Base-by-base conservation (phyloP, 768 basidiomycete species). In the Lepiota venenata region DNA sequence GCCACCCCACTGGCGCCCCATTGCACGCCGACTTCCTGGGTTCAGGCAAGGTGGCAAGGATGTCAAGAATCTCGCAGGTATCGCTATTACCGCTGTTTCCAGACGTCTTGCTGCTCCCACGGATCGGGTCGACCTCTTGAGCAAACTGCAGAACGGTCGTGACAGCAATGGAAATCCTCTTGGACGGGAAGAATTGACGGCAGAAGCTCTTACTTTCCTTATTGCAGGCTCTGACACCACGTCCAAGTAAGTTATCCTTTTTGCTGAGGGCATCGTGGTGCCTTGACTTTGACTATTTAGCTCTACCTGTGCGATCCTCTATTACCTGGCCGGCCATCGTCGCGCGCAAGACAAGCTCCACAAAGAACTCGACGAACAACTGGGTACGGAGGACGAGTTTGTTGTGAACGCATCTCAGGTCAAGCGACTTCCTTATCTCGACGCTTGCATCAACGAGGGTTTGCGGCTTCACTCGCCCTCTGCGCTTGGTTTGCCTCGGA, bases 181-280 rank as follows among this genome's bases (percentile, higher is more conserved):
- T 87, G 84, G 87, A 0, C 76, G 78, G 22, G 83, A 83, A 60
- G 94, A 96, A 64, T 70, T 97, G 52, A 96, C 92, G 1, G 93
- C 93, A 0, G 94, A 97, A 71, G 87, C 88, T 42, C 69, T 91
- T 16, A 93, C 92, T 0, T 82, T 93, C 45, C 77, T 94, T 15
- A 93, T 94, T 58, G 91, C 91, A 5, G 93, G 93, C 1, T 89
- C 87, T 3, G 93, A 97, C 63, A 97, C 93, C 1, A 96, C 94
- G 0, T 93, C 93, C 43, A 97, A 96, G 90, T 91, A 60, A 56
- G 85, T 64, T 18, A 21, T 38, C 27, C 5, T 39, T 39, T 27
- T 25, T 55, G 50, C 22, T 45, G 10, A 20, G 29, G 14, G 2
- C 1, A 37, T 21, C n/a, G 21, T 25, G 14, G 20, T 25, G n/a